phyloP scores from a whole-genome alignment of 208 protist species.

The Leishmania mexicana region DNA sequence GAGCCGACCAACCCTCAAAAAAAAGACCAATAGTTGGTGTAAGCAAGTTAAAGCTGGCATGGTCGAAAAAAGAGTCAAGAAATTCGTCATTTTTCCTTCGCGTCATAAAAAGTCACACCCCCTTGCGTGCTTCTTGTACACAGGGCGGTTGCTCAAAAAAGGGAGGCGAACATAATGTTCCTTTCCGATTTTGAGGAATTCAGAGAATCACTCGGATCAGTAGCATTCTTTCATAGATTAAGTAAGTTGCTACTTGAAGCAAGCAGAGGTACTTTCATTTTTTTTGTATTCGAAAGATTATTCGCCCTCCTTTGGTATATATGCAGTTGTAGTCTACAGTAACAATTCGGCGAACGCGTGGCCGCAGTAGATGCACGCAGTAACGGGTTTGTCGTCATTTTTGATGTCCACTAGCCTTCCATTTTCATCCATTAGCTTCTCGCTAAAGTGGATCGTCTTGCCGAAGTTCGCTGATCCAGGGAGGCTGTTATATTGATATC shows the following conservation, averaged over 20 bases:
- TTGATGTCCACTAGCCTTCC: constrained; percentile 48
- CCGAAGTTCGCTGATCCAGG: constrained; percentile 76
- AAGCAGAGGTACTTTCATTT: not conserved
- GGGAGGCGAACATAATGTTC: too few species aligned
- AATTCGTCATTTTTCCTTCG: constrained; percentile 12
- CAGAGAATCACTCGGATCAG: too few species aligned
- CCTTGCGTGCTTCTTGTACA: not conserved
- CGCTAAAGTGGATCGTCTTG: constrained; percentile 72
- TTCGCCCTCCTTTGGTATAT: too few species aligned
- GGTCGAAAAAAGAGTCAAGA: not conserved
- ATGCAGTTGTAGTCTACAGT: not conserved
- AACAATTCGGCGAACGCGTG: constrained; percentile 5
- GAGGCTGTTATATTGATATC: constrained; percentile 89
- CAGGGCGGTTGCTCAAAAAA: not conserved
- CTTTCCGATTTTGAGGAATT: not conserved
- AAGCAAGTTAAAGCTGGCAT: not conserved
- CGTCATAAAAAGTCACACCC: not conserved
- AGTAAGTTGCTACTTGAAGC: not conserved
- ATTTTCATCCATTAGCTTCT: constrained; percentile 54
- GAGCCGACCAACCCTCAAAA: not conserved
- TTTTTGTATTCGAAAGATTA: not conserved
- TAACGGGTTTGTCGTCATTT: constrained; percentile 56
- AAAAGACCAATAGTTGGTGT: not conserved
- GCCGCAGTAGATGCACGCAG: constrained; percentile 79
- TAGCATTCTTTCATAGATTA: not conserved